phyloP scores from a whole-genome alignment of 2,329 filamentous ascomycete species.

The Aspergillus quadrilineatus region DNA sequence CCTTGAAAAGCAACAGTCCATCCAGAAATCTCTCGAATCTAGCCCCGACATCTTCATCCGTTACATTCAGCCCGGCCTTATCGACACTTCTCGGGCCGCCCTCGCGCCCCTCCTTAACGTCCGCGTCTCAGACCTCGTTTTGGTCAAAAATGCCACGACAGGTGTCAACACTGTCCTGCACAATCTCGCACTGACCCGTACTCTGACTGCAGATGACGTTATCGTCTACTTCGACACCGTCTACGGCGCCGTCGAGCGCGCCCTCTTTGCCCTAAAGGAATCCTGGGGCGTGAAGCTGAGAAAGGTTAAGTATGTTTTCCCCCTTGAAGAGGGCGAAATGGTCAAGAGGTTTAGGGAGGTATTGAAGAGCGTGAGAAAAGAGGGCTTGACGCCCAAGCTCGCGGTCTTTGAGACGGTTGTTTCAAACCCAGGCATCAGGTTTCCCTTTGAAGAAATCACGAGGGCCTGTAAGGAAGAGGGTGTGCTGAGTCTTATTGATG shows the following conservation, averaged over 20 bases:
- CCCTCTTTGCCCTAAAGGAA: constrained; percentile 70
- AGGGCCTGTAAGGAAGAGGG: constrained; percentile 64
- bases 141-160: constrained; percentile 78
- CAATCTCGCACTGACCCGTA: constrained; percentile 63
- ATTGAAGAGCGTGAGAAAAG: constrained; percentile 53
- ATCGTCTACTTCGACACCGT: constrained; percentile 74
- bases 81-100: constrained; percentile 64
- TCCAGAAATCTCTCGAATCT: constrained; percentile 66
- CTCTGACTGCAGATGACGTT: constrained; percentile 60
- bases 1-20: constrained; percentile 58
- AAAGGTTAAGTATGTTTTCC: constrained; percentile 65
- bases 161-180: constrained; percentile 71
- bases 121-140: constrained; percentile 65
- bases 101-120: constrained; percentile 67
- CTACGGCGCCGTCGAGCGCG: constrained; percentile 75
- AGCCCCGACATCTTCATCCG: constrained; percentile 75
- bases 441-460: constrained; percentile 73
- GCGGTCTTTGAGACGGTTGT: constrained; percentile 79
- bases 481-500: constrained; percentile 75
- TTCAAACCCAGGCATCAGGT: constrained; percentile 72
- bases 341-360: constrained; percentile 60
- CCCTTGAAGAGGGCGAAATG: constrained; percentile 67
- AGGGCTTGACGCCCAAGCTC: constrained; percentile 64
- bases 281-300: constrained; percentile 48
- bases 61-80: constrained; percentile 60